These are phyloP conservation scores for Diaporthe citri DNA, from an alignment of 2,329 filamentous ascomycete species.

Conservation along the genomic window DNA sequence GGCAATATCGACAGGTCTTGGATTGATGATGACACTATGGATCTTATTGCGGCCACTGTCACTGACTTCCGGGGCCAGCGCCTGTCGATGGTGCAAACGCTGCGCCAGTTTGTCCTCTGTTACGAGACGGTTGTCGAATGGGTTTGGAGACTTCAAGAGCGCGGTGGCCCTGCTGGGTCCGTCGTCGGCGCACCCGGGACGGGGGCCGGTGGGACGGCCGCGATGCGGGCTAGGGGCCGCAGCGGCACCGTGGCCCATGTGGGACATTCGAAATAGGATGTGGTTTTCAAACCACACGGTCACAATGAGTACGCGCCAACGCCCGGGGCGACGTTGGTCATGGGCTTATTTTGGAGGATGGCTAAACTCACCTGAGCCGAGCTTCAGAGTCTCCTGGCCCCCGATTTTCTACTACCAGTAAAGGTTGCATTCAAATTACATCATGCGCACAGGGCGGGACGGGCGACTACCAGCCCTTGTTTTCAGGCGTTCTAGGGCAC, in stretches of 20 bases:
- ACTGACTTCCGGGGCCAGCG: slow-evolving; percentile 91
- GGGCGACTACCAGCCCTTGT: background rate
- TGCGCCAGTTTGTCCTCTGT: slow-evolving; percentile 94
- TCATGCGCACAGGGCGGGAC: background rate
- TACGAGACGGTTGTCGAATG: slow-evolving; percentile 96
- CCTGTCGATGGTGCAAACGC: slow-evolving; percentile 95
- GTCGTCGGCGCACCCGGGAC: slow-evolving; percentile 38
- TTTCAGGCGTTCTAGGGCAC: background rate
- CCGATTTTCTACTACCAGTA: background rate
- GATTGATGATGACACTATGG: slow-evolving; percentile 77
- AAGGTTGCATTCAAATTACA: background rate
- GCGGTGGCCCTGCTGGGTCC: slow-evolving; percentile 42
- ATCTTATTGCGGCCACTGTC: slow-evolving; percentile 88
- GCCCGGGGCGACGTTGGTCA: background rate
- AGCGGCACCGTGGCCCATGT: slow-evolving; percentile 38
- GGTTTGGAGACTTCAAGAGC: slow-evolving; percentile 68
- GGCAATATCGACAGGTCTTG: slow-evolving; percentile 66
- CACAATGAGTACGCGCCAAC: background rate
- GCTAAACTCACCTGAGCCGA: background rate
- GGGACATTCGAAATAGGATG: slow-evolving; percentile 31
- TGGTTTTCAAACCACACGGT: too few relatives aligned
- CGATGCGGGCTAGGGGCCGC: slow-evolving; percentile 36
- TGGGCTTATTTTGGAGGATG: background rate
- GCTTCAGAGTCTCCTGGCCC: background rate
- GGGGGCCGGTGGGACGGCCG: slow-evolving; percentile 37